These are phyloP conservation scores for Tricholoma hemisulphureum DNA, from an alignment of 768 basidiomycete species.

Conservation along the genomic window DNA sequence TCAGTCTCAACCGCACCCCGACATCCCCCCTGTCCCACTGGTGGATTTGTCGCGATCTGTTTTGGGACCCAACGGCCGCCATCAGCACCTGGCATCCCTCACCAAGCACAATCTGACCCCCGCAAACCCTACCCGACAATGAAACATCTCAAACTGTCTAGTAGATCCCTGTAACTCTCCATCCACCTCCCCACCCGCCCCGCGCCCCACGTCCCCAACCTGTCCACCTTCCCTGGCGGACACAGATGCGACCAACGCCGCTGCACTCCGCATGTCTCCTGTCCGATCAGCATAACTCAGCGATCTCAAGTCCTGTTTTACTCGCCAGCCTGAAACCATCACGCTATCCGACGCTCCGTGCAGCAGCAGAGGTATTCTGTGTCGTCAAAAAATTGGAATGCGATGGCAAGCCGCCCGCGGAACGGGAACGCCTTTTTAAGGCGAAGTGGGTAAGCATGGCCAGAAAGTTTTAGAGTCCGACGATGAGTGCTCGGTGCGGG, in stretches of 20 bases:
- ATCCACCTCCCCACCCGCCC: slow-evolving; percentile 18
- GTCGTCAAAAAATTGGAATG: slow-evolving; percentile 82
- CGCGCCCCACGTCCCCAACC: slow-evolving; percentile 8
- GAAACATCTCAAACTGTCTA: slow-evolving; percentile 22
- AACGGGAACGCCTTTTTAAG: slow-evolving; percentile 68
- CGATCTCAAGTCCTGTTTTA: slow-evolving; percentile 59
- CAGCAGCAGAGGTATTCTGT: slow-evolving; percentile 65
- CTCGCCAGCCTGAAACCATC: slow-evolving; percentile 67
- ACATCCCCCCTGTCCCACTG: slow-evolving; percentile 30
- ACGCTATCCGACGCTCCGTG: slow-evolving; percentile 67
- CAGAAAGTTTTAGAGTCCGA: slow-evolving; percentile 73
- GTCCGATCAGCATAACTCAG: slow-evolving; percentile 68
- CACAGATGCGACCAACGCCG: slow-evolving; percentile 62
- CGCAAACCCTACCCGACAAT: slow-evolving; percentile 24
- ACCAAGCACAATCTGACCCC: slow-evolving; percentile 64
- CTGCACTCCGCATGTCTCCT: slow-evolving; percentile 70
- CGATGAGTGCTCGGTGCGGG: slow-evolving; percentile 53
- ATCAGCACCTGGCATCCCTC: slow-evolving; percentile 45
- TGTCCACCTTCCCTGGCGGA: slow-evolving; percentile 37
- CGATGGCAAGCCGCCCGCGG: slow-evolving; percentile 79
- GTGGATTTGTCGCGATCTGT: slow-evolving; percentile 74
- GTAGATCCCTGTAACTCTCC: slow-evolving; percentile 44
- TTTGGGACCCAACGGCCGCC: slow-evolving; percentile 65
- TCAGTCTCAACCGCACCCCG: slow-evolving; percentile 13
- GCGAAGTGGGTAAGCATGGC: slow-evolving; percentile 74